Conservation (phyloP, 257 asterid genomes). For the Solanum raphanifolium region DNA sequence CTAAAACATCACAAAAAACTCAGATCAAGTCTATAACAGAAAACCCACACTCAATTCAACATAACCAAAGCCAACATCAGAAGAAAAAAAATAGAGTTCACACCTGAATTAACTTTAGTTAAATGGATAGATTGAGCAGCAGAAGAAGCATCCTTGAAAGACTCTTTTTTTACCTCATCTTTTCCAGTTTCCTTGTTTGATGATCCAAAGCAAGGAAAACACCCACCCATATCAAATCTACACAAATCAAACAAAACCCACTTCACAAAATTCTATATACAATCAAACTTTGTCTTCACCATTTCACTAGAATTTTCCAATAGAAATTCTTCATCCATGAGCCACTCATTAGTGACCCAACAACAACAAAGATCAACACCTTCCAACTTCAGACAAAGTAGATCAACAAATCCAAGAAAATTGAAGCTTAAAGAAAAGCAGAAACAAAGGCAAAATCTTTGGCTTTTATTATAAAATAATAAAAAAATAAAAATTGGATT, state of each 20-base stretch:
- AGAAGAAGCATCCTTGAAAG: slow-evolving; percentile 52
- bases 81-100: background rate
- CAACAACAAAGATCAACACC: slow-evolving; percentile 17
- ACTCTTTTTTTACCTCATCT: slow-evolving; percentile 48
- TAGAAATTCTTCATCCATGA: slow-evolving; percentile 23
- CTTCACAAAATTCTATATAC: slow-evolving; percentile 19
- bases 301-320: slow-evolving; percentile 31
- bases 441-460: slow-evolving; percentile 23
- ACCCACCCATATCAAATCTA: slow-evolving; percentile 67
- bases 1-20: background rate
- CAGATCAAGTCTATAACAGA: background rate
- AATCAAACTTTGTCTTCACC: slow-evolving; percentile 11
- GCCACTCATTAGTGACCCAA: slow-evolving; percentile 34
- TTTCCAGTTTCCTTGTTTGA: slow-evolving; percentile 42
- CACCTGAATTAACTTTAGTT: slow-evolving; percentile 66
- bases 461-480: background rate
- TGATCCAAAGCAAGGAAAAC: slow-evolving; percentile 86
- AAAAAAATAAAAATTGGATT: background rate
- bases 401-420: slow-evolving; percentile 87
- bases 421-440: slow-evolving; percentile 45
- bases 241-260: slow-evolving; percentile 26
- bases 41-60: background rate
- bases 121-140: slow-evolving; percentile 40
- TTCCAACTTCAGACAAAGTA: slow-evolving; percentile 32
- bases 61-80: slow-evolving; percentile 1